Base-by-base conservation (phyloP, 371 early-diverging fungal species). In the Mortierella sp. region DNA sequence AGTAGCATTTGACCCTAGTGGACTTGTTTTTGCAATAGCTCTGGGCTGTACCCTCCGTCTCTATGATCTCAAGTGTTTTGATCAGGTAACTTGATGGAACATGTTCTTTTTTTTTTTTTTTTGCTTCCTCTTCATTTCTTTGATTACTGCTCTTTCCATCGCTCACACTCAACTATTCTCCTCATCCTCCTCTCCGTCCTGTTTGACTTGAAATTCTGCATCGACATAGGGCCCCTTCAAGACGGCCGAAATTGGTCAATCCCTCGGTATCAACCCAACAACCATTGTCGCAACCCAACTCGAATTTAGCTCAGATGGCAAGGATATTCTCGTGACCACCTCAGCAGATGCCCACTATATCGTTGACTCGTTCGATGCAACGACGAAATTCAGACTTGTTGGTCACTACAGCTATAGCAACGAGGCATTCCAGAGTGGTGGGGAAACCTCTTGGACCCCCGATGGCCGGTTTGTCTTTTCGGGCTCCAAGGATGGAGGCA, bases 1-100 rank as follows among this genome's bases (percentile, higher is more conserved):
- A 6, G 89, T 92, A 6, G 91, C 93, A 0, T 93, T 91, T 72
- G 97, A 97, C 79, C 94, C 91, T 2, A 87, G 90, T 16, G 96
- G 95, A 0, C 68, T 90, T 21, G 89, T 96, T 0, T 93, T 96
- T 84, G 94, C 93, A 0, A 87, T 92, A 4, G 93, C 88, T 0
- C 68, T 87, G 0, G 88, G 83, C 26, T 84, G 80, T 14, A 81
- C 82, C n/a, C 77, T 93, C 16, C 82, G 83, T 12, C 68, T 97
- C 16, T 95, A 91, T 65, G 96, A 96, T 77, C 72, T 88, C 21
- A 84, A 91, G 52, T 86, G 89, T 23, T 87, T 87, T 66, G 85
- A 84, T 21, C 86, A 81, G 58, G 89, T 80, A 72, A 43, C n/a
- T 19, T 4, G 26, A 57, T 44, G 7, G 14, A 19, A 21, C 37